These are phyloP conservation scores for Beauveria brongniartii DNA, from an alignment of 2,329 filamentous ascomycete genomes.

Conservation along the genomic window DNA sequence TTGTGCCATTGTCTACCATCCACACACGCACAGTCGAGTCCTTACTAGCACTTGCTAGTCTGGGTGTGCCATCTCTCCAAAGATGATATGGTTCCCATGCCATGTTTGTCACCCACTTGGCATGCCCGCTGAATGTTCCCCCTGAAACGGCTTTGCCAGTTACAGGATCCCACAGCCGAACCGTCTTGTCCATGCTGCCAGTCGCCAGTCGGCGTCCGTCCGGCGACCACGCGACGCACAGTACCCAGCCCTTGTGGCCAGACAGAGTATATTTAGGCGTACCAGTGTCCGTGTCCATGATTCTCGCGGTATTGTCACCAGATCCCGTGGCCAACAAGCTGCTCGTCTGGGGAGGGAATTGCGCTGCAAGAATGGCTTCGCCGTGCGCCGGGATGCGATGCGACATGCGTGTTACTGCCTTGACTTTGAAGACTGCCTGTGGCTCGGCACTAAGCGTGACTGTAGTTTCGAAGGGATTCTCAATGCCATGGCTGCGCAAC, in stretches of 20 bases:
- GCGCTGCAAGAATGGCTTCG: constrained; percentile 76
- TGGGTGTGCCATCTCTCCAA: constrained; percentile 63
- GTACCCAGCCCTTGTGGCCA: constrained; percentile 83
- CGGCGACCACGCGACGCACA: constrained; percentile 80
- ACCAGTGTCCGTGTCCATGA: constrained; percentile 93
- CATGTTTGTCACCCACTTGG: constrained; percentile 80
- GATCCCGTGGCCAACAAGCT: constrained; percentile 77
- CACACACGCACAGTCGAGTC: constrained; percentile 84
- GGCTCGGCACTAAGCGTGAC: constrained; percentile 57
- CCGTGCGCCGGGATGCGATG: constrained; percentile 86
- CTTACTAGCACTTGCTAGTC: constrained; percentile 81
- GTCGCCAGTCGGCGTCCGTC: constrained; percentile 77
- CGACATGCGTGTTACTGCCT: constrained; percentile 82
- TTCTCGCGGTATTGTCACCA: constrained; percentile 81
- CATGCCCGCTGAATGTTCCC: constrained; percentile 68
- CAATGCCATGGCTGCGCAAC: constrained; percentile 47
- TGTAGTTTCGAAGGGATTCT: constrained; percentile 49
- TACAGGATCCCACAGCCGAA: constrained; percentile 82
- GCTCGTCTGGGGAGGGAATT: constrained; percentile 75
- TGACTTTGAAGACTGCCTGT: constrained; percentile 89
- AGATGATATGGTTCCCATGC: constrained; percentile 92
- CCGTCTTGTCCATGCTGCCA: constrained; percentile 85
- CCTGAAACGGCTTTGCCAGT: constrained; percentile 67
- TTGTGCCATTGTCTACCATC: constrained; percentile 69
- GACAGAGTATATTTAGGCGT: constrained; percentile 80